These are phyloP conservation scores for Begonia peltatifolia DNA, from an alignment of 306 rosid species.

Conservation along the genomic window DNA sequence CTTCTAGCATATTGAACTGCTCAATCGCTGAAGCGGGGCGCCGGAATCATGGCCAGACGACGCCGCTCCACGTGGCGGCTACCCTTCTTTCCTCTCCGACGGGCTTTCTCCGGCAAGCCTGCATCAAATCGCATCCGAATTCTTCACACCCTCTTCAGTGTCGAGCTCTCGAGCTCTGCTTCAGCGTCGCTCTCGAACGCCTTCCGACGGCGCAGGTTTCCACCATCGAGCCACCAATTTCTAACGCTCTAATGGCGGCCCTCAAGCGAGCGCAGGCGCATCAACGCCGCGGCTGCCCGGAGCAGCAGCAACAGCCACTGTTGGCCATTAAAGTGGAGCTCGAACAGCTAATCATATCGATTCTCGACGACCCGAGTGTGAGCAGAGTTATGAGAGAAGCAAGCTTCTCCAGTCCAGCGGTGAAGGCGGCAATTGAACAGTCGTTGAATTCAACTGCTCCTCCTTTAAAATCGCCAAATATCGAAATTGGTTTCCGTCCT, in stretches of 20 bases:
- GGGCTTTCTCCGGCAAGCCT: conserved; percentile 77
- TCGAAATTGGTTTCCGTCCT: conserved; percentile 26
- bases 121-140: conserved; percentile 89
- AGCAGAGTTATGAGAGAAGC: conserved; percentile 96
- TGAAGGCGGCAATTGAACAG: conserved; percentile 69
- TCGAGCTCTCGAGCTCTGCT: conserved; percentile 87
- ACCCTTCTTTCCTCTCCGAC: conserved; percentile 69
- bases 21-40: conserved; percentile 90
- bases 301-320: conserved; percentile 90
- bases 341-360: conserved; percentile 84
- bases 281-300: conserved; percentile 92
- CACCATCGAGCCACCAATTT: conserved; percentile 61
- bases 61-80: conserved; percentile 91
- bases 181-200: conserved; percentile 87
- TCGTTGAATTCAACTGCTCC: conserved; percentile 43
- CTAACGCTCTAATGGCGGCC: conserved; percentile 93
- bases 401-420: conserved; percentile 84
- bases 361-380: conserved; percentile 92
- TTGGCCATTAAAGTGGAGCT: conserved; percentile 89
- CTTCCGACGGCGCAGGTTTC: conserved; percentile 72
- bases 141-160: conserved; percentile 98
- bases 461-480: conserved; percentile 34
- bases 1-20: conserved; percentile 71
- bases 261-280: conserved; percentile 92
- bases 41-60: conserved; percentile 89